These are phyloP conservation scores for Pseudisothecium myosuroides DNA, from an alignment of 225 moss, liverwort and hornwort species.

Conservation along the genomic window DNA sequence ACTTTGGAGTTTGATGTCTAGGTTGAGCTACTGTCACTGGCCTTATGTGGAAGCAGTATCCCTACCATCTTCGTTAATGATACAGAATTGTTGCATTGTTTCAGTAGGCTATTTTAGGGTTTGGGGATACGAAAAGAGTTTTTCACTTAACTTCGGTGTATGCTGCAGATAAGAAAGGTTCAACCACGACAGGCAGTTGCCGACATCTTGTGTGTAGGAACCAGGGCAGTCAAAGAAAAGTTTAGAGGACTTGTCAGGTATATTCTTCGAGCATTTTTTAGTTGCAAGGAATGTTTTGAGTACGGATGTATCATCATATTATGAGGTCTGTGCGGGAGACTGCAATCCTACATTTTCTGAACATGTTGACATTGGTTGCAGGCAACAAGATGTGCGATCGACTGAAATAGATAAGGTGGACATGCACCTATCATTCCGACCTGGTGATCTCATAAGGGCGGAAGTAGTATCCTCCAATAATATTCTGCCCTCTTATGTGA, in stretches of 20 bases:
- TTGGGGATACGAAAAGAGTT: neutral
- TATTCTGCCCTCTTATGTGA: neutral
- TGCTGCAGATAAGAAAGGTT: constrained; percentile 75
- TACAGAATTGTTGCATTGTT: neutral
- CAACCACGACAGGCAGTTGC: constrained; percentile 70
- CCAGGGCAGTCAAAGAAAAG: constrained; percentile 70
- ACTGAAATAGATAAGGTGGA: constrained; percentile 99
- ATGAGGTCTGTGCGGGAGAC: neutral
- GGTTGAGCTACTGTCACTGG: neutral
- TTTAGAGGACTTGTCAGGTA: constrained; percentile 87
- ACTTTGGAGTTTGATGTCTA: neutral
- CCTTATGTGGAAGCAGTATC: neutral
- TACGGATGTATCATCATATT: neutral
- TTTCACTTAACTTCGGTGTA: neutral
- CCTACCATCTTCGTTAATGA: neutral
- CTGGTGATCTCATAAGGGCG: constrained; percentile 81
- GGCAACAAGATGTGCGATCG: constrained; percentile 93
- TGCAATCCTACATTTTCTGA: neutral
- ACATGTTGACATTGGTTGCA: constrained; percentile 2
- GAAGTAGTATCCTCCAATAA: constrained; percentile 84
- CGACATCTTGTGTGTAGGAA: constrained; percentile 86
- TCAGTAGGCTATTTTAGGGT: neutral
- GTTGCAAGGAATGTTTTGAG: neutral
- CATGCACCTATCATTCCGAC: constrained; percentile 83
- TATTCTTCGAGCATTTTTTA: neutral